phyloP scores from a whole-genome alignment of 1,284 basidiomycete species.

The Trichosporon ovoides region DNA sequence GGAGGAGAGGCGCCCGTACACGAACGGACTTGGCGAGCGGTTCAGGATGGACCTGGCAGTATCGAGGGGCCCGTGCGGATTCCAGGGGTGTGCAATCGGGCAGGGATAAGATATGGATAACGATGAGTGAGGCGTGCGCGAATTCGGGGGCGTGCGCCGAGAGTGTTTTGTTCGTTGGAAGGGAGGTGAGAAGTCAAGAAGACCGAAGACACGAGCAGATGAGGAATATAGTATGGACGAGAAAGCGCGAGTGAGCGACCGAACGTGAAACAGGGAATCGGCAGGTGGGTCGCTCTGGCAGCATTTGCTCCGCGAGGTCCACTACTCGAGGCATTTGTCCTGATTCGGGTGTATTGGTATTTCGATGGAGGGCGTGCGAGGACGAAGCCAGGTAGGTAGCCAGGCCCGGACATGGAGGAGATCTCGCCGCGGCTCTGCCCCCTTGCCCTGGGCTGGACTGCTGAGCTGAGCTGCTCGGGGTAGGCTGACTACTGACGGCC shows the following conservation, averaged over 20 bases:
- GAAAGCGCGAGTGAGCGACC: neutral
- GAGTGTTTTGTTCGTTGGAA: neutral
- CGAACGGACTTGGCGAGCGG: neutral
- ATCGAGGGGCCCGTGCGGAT: neutral
- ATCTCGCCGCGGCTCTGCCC: neutral
- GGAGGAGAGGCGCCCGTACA: neutral
- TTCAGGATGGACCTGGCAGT: neutral
- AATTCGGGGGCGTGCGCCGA: neutral
- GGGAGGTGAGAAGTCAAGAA: too few relatives aligned
- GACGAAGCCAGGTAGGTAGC: too few relatives aligned
- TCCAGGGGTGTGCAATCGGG: constrained; percentile 1
- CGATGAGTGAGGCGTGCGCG: too few relatives aligned
- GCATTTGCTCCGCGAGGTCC: neutral
- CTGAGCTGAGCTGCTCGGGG: too few relatives aligned
- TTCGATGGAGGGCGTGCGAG: too few relatives aligned
- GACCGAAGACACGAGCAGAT: too few relatives aligned
- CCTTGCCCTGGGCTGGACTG: too few relatives aligned
- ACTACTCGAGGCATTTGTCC: neutral
- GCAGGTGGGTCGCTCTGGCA: neutral
- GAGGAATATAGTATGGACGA: too few relatives aligned
- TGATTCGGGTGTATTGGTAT: constrained; percentile 5
- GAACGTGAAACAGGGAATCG: neutral
- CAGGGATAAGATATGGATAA: constrained; percentile 6
- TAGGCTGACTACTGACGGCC: neutral
- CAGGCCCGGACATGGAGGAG: too few relatives aligned